Base-by-base conservation (phyloP, 257 asterid genomes). In the Solanum stenotomum region DNA sequence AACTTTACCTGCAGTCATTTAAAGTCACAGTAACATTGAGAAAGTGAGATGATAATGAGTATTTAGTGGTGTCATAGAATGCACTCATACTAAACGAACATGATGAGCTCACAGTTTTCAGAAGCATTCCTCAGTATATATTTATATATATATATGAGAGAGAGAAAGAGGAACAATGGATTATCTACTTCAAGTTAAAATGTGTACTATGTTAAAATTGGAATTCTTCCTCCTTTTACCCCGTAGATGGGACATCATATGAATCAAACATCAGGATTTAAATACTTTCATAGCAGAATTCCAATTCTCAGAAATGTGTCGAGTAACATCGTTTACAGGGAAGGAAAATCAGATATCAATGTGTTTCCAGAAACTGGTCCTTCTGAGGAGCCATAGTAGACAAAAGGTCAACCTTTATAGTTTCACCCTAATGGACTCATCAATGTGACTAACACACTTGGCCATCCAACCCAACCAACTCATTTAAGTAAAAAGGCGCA, bases 1-100 rank as follows among this genome's bases (percentile, higher is more conserved):
- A 87, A 95, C 98, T 88, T 95, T 65, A 72, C 98, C 98, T 95
- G 94, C 10, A 74, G 83, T 78, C 59, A 61, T 10, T 70, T 84
- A 70, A 46, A 29, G 42, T 20, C 40, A 18, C 11, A 20, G 42
- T 29, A 31, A 49, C 42, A 82, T 29, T 49, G 29, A 29, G 31
- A 82, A 18, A 82, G 11, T 82, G 70, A 82, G 86, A 81, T 46
- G 33, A 81, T 29, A 46, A 46, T 29, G 31, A 81, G 27, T 46
- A 46, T 27, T 18, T 49, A 46, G 18, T 29, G 42, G 82, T 74
- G 29, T 74, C 82, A 34, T 29, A 46, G 67, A 46, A 10, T 8
- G 38, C 70, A 49, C 71, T 29, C 67, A 79, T 27, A 44, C 85
- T 44, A 63, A 49, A 16, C 27, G 14, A 44, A 49, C 27, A 44